Conservation (phyloP, 768 basidiomycete species). For the Podaxis rugospora region DNA sequence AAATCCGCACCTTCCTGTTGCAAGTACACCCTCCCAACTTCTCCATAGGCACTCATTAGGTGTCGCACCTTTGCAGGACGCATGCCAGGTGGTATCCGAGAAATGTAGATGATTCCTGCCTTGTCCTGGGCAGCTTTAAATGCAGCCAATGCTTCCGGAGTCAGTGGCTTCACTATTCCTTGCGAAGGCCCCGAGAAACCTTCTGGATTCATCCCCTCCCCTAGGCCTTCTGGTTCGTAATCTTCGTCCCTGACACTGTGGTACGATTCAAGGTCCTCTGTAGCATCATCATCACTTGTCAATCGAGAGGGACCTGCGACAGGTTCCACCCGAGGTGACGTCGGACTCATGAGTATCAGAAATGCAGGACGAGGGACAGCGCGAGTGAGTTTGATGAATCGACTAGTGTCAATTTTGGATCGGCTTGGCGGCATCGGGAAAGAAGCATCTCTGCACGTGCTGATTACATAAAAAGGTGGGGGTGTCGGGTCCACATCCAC, state of each 20-base stretch:
- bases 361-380: neutral
- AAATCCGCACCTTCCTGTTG: conserved; percentile 73
- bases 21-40: conserved; percentile 88
- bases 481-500: neutral
- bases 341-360: neutral
- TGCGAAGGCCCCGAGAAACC: conserved; percentile 49
- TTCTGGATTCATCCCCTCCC: conserved; percentile 51
- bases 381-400: neutral
- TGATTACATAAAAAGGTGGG: neutral
- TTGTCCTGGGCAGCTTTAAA: conserved; percentile 71
- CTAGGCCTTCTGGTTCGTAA: conserved; percentile 21
- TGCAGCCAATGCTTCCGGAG: conserved; percentile 67
- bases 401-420: neutral
- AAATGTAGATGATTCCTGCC: conserved; percentile 91
- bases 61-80: conserved; percentile 94
- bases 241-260: conserved; percentile 20
- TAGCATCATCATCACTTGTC: neutral
- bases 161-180: conserved; percentile 69
- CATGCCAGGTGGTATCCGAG: conserved; percentile 97
- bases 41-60: conserved; percentile 85
- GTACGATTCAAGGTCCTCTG: neutral
- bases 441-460: neutral
- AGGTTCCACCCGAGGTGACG: neutral
- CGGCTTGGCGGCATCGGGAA: neutral
- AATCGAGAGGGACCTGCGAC: conserved; percentile 1